phyloP scores from a whole-genome alignment of 192 early-diverging fungal species.

The Gamsiella multidivaricata region DNA sequence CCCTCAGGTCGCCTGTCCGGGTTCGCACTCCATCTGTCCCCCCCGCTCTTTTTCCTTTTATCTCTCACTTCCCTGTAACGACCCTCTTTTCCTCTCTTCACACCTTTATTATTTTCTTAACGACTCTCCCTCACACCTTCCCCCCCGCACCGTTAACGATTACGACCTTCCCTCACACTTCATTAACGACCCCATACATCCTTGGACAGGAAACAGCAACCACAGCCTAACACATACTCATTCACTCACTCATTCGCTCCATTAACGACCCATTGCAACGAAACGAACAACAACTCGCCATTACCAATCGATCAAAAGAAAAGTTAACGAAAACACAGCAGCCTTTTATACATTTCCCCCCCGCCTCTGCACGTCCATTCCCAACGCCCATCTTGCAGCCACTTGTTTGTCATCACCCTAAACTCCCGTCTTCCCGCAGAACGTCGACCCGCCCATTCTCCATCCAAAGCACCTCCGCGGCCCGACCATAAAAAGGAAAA shows the following conservation, averaged over 20 bases:
- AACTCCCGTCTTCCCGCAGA: slow-evolving; percentile 1
- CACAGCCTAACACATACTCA: not conserved
- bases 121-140: not conserved
- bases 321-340: not conserved
- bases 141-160: not conserved
- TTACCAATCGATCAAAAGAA: not conserved
- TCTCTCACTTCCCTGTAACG: slow-evolving; percentile 4
- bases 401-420: not conserved
- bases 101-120: not conserved
- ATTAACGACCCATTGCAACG: too few species aligned
- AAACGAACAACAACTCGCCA: too few species aligned
- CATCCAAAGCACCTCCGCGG: not conserved
- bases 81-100: not conserved
- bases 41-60: not conserved
- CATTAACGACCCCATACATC: slow-evolving; percentile 18
- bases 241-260: too few species aligned
- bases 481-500: not conserved
- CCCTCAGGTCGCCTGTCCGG: too few species aligned
- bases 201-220: slow-evolving; percentile 10
- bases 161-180: not conserved
- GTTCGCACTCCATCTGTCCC: too few species aligned
- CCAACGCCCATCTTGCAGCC: not conserved
- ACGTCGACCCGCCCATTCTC: not conserved
- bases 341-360: slow-evolving; percentile 21
- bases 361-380: not conserved